A percentile compares a stretch with the other conserved stretches of the same genome.
Conservation (phyloP, 1,139 yeast genomes). For the Pichia sp. region DNA sequence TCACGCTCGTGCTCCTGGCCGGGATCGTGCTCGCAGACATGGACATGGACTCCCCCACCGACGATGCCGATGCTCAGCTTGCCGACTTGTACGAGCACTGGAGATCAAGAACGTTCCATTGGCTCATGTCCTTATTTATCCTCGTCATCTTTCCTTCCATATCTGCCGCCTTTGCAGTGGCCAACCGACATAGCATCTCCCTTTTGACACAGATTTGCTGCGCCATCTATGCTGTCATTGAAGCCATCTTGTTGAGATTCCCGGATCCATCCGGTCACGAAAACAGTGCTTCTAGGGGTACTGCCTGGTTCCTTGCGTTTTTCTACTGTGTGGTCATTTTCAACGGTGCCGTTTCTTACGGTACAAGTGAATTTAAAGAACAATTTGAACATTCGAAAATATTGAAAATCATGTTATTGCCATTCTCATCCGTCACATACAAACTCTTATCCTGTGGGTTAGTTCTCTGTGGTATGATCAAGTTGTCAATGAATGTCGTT, state of each 20-base stretch:
- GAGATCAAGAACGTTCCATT: constrained; percentile 58
- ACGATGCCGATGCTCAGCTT: constrained; percentile 18
- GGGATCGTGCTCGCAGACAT: constrained; percentile 4
- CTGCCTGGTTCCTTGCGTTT: constrained; percentile 56
- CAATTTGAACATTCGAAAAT: constrained; percentile 17
- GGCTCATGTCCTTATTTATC: constrained; percentile 50
- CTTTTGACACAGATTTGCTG: constrained; percentile 46
- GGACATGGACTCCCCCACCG: constrained; percentile 23
- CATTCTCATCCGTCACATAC: constrained; percentile 38
- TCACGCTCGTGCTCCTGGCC: background rate
- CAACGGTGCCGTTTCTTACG: constrained; percentile 54
- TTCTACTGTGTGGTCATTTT: constrained; percentile 48
- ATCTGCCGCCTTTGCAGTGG: constrained; percentile 52
- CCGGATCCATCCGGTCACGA: constrained; percentile 66
- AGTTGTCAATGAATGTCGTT: constrained; percentile 77
- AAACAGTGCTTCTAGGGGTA: constrained; percentile 62
- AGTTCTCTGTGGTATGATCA: constrained; percentile 60
- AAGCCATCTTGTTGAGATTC: constrained; percentile 54
- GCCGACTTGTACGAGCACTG: constrained; percentile 30
- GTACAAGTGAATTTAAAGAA: constrained; percentile 43
- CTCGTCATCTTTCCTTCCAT: constrained; percentile 55
- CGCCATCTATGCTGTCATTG: constrained; percentile 52
- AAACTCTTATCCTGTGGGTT: constrained; percentile 45
- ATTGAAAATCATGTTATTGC: constrained; percentile 32
- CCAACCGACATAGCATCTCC: constrained; percentile 47